A percentile compares a stretch with the other conserved stretches of the same genome.
These are phyloP conservation scores for Salix suchowensis DNA, from an alignment of 345 rosid species.

Conservation along the genomic window DNA sequence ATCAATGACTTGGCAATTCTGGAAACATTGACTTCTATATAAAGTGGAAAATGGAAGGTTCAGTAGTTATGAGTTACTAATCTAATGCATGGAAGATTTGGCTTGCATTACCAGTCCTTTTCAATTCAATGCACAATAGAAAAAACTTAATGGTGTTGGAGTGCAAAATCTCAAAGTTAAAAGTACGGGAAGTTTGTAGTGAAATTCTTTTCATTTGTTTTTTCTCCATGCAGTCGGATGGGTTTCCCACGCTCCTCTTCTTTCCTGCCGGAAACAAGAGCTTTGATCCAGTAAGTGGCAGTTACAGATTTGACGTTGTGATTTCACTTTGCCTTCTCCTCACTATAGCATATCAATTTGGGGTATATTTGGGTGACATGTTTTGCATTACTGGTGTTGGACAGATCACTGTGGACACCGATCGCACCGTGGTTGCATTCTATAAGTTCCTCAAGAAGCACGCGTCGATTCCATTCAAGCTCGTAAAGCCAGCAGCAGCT, in stretches of 20 bases:
- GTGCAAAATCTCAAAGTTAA: neutral
- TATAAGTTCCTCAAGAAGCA: constrained; percentile 88
- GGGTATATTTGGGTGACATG: neutral
- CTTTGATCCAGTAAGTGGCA: constrained; percentile 75
- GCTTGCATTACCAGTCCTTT: neutral
- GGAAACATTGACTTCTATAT: too few relatives aligned
- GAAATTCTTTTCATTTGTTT: neutral
- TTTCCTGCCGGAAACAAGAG: constrained; percentile 98
- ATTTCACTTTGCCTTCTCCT: neutral
- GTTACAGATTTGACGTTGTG: neutral
- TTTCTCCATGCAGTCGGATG: constrained; percentile 60
- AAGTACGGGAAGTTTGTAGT: neutral
- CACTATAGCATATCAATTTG: neutral
- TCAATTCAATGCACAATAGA: neutral
- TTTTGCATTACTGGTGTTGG: constrained; percentile 3
- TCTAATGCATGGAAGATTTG: too few relatives aligned
- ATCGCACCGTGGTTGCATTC: constrained; percentile 89
- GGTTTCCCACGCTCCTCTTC: constrained; percentile 94
- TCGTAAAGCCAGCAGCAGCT: constrained; percentile 55
- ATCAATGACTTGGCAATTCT: too few relatives aligned
- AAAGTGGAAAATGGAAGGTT: too few relatives aligned
- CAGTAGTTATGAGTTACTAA: too few relatives aligned
- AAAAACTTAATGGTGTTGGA: too few relatives aligned
- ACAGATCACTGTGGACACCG: constrained; percentile 81
- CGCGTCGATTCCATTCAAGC: constrained; percentile 88